Evolutionary conservation across 495 filamentous ascomycete species (phyloP), one percentile per base, ranked within the genome.

Genomic region (Schizothecium vesticola): DNA sequence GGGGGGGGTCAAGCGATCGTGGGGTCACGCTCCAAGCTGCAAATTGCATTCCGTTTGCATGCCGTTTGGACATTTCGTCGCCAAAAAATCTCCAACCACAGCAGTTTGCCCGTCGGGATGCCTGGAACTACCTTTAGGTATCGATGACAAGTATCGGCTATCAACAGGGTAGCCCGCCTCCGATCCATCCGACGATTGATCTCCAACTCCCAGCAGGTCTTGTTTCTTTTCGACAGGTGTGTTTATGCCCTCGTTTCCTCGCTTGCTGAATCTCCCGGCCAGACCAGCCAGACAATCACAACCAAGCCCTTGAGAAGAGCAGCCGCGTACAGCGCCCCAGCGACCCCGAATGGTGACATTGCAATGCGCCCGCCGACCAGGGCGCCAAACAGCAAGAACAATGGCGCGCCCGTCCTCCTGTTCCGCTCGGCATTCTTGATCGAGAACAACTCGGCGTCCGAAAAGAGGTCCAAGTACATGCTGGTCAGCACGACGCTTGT

Each of bases 401-500:
- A 55, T 13, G 89, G 84, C 3, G 89, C 89, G 0, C 79, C 85
- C 6, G 81, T 71, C 56, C 89, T 79, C 24, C 87, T 81, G 71
- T 89, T 87, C 63, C 89, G 74, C 73, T 91, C 86, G 9, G 76
- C 77, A 70, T 89, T 86, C 5, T 77, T 72, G 28, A 80, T 57
- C 1, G 80, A 76, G 12, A 90, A 80, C 13, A 91, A 67, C 22
- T 86, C 81, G 36, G 80, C 80, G 64, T 90, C 86, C 9, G 86
- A 88, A 73, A 90, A 90, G 21, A 91, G 70, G 73, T 92, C 90
- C 71, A 88, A 89, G 76, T 90, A 91, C 62, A 88, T 84, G 69
- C 87, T 90, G 22, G 90, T 92, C 66, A 92, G 75, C 26, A 91
- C 90, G 12, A 91, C 89, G 72, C 86, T 89, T 0, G 88, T 89